Evolutionary conservation across 805 yeast species (phyloP), one percentile per base, ranked within the genome.

Genomic region (Wilhelminamyces savonicus): DNA sequence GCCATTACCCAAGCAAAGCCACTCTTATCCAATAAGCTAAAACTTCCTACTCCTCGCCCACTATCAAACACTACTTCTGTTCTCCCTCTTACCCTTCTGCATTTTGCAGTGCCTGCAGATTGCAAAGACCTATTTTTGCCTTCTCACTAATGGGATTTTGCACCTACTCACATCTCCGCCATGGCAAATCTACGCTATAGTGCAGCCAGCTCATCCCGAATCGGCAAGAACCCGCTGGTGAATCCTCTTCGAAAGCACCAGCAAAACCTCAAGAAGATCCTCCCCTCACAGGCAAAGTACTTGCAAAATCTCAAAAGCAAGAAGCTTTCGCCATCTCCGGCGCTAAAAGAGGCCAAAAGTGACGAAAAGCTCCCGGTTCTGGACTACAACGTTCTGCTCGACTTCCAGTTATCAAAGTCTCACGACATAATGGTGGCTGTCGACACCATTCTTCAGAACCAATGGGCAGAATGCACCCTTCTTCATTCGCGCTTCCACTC

Each of bases 371-470:
- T 42, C 20, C 39, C 32, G 5, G 49, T 56, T 1, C 35, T 36
- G 18, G 62, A 58, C 38, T 61, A 61, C 43, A 56, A 65, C 38
- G 62, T 61, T 4, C 57, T 60, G 34, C 42, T 65, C 31, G 67
- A 65, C 36, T 63, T 52, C 28, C 64, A 56, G 27, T 44, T 65
- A 15, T 45, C 55, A 6, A 36, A 34, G n/a, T 39, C 39, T 3
- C 52, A 59, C 12, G 56, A 59, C 32, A 32, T 65, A 3, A 21
- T 51, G 16, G 40, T 42, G 2, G 68, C 66, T 1, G 41, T 62
- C 5, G 54, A 54, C 16, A 48, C 56, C 2, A 52, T 62, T 5
- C 21, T 60, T 6, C 36, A 39, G 5, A 63, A 59, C 32, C 61
- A 50, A 28, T 65, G 69, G 70, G 43, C 61, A 1, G 71, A 64